Evolutionary conservation across 2,329 filamentous ascomycete genomes (phyloP), one percentile per base, ranked within the genome.

Genomic region (Xylaria sp.): DNA sequence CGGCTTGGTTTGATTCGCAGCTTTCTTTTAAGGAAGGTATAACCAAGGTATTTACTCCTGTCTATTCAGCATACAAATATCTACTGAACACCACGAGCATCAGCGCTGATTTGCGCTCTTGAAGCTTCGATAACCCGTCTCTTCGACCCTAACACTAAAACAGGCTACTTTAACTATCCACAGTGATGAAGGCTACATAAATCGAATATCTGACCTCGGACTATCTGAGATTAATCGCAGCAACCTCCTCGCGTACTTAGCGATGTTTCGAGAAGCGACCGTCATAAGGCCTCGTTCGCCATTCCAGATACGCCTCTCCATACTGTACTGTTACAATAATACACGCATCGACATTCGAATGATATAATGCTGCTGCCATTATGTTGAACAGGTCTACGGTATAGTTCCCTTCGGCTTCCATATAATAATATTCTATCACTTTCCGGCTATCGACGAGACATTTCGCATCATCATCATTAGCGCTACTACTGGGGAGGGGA

Each of bases 1-100:
- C 60, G 69, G 41, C 34, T 75, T 41, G 34, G 59, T 46, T 64
- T 69, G 34, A 62, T 74, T 58, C 73, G 71, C 28, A 55, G 63
- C 20, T 58, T 70, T 23, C 23, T 73, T 48, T 61, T 66, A 34
- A 41, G 68, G 20, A 75, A 72, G 46, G 57, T 50, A 44, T 71
- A 57, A 69, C 51, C 8, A 52, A 68, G 63, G 59, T 68, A 59
- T 50, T 61, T 32, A 3, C 13, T 52, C 2, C 50, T 9, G 3
- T 41, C 12, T 28, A 51, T n/a, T 41, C 37, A 54, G 41, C 5
- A 13, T 18, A 7, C 5, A 44, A 23, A 8, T 32, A 41, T 37
- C 39, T n/a, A 25, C 66, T 69, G 48, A 66, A 13, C n/a, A 50
- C 4, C 55, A 46, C 2, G 15, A 57, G 34, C 12, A 37, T 18